Percentiles rank a stretch among this genome's conserved stretches.
These are phyloP conservation scores for Stellera chamaejasme DNA, from an alignment of 345 rosid species.

Conservation along the genomic window DNA sequence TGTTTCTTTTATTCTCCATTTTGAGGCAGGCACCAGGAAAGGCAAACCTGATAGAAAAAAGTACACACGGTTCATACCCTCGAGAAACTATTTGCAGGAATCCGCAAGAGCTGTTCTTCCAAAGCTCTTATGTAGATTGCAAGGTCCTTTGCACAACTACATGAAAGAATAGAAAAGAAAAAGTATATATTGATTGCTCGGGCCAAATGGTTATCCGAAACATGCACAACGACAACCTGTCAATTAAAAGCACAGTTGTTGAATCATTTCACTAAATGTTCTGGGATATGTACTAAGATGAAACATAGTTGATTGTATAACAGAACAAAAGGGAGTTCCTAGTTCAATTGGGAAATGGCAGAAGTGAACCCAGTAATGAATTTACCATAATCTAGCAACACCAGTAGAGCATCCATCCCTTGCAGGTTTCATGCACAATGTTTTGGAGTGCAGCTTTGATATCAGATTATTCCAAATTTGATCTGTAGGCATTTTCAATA, in stretches of 20 bases:
- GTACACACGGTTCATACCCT: conserved; percentile 35
- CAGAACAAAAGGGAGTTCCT: background rate
- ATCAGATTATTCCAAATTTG: conserved; percentile 57
- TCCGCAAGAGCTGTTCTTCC: conserved; percentile 54
- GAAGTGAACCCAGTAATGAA: background rate
- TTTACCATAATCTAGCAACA: conserved; percentile 88
- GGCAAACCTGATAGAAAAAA: no score
- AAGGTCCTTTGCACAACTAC: conserved; percentile 73
- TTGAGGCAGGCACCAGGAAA: no score
- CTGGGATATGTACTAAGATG: background rate
- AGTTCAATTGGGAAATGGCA: background rate
- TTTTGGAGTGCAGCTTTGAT: conserved; percentile 60
- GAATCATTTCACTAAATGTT: conserved; percentile 1
- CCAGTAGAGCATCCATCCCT: conserved; percentile 98
- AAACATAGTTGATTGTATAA: background rate
- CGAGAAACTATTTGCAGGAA: conserved; percentile 79
- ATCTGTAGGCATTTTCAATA: conserved; percentile 34
- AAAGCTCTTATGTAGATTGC: conserved; percentile 60
- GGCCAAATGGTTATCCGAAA: no score
- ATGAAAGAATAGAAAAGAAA: conserved; percentile 12
- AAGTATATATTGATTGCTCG: no score
- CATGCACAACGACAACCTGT: no score
- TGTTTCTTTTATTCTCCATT: no score
- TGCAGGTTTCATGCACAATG: conserved; percentile 87
- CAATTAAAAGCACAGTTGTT: background rate